These are phyloP conservation scores for Fusarium verticillioides DNA, from an alignment of 2,329 filamentous ascomycete species.

Conservation along the genomic window DNA sequence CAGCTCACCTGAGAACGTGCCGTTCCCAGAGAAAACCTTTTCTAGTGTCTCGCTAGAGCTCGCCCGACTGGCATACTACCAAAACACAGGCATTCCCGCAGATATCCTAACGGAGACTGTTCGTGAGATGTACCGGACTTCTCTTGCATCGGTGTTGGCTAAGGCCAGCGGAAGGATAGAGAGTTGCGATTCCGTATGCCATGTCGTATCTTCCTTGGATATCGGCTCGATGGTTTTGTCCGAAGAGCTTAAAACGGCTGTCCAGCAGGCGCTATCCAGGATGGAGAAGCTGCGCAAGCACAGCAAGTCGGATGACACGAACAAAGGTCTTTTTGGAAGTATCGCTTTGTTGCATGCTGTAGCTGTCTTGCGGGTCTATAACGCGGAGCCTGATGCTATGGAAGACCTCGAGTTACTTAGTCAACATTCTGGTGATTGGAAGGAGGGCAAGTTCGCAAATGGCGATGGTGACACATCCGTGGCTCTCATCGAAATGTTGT, in stretches of 20 bases:
- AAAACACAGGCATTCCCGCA: conserved; percentile 54
- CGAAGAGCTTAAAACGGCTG: conserved; percentile 63
- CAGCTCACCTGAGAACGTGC: not conserved
- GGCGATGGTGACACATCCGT: conserved; percentile 71
- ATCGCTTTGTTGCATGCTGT: conserved; percentile 86
- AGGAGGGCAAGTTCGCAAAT: conserved; percentile 60
- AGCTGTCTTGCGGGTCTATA: conserved; percentile 88
- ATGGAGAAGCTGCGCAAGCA: conserved; percentile 64
- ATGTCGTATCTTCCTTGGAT: conserved; percentile 65
- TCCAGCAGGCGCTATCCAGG: conserved; percentile 62
- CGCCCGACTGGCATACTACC: conserved; percentile 66
- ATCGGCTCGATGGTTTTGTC: conserved; percentile 64
- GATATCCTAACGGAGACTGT: conserved; percentile 62
- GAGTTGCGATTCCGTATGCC: conserved; percentile 64
- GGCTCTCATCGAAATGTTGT: conserved; percentile 84
- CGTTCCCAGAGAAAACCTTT: not conserved
- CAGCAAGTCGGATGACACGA: conserved; percentile 50
- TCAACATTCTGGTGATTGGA: not conserved
- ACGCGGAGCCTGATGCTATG: conserved; percentile 86
- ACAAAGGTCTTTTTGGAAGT: conserved; percentile 64
- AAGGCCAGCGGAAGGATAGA: conserved; percentile 65
- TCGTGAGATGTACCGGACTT: conserved; percentile 64
- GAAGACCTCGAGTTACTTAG: conserved; percentile 41
- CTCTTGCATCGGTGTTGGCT: conserved; percentile 65
- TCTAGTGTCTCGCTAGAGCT: conserved; percentile 56